These are phyloP conservation scores for Pterocarpus santalinus DNA, from an alignment of 306 rosid genomes.

Conservation along the genomic window DNA sequence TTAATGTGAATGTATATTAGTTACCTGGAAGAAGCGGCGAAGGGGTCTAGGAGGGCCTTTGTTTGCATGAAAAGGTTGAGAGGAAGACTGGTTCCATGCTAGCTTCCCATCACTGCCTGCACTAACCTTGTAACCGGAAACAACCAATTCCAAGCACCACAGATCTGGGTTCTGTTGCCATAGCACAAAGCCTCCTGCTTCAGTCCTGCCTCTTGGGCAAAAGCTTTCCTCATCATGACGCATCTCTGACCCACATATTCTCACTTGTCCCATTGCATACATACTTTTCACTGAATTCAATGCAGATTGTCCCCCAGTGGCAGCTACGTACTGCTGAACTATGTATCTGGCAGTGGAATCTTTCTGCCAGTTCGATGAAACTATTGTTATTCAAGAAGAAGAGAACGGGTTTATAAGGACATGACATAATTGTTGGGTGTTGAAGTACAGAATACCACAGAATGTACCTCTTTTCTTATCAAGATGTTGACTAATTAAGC, in stretches of 20 bases:
- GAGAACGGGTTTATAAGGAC: background rate
- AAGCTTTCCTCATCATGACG: conserved; percentile 53
- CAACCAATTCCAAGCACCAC: conserved; percentile 89
- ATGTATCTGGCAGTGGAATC: conserved; percentile 84
- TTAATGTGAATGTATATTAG: background rate
- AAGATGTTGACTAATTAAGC: background rate
- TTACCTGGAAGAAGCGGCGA: conserved; percentile 88
- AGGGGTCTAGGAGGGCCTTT: conserved; percentile 95
- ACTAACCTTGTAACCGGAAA: conserved; percentile 81
- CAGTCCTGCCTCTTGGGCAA: conserved; percentile 57
- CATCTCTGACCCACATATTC: conserved; percentile 73
- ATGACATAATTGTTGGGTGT: background rate
- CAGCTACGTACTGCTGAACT: conserved; percentile 88
- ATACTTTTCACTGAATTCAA: conserved; percentile 71
- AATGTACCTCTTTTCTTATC: background rate
- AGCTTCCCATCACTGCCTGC: conserved; percentile 86
- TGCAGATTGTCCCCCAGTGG: conserved; percentile 77
- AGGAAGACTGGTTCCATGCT: conserved; percentile 86
- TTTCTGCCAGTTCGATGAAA: conserved; percentile 51
- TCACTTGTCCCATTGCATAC: conserved; percentile 88
- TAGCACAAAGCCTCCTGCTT: conserved; percentile 85
- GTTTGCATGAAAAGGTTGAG: conserved; percentile 79
- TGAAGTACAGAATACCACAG: background rate
- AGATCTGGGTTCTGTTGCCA: conserved; percentile 94
- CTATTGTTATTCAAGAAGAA: background rate